Base-by-base conservation (phyloP, 805 yeast genomes). In the Metschnikowia corniflorae region DNA sequence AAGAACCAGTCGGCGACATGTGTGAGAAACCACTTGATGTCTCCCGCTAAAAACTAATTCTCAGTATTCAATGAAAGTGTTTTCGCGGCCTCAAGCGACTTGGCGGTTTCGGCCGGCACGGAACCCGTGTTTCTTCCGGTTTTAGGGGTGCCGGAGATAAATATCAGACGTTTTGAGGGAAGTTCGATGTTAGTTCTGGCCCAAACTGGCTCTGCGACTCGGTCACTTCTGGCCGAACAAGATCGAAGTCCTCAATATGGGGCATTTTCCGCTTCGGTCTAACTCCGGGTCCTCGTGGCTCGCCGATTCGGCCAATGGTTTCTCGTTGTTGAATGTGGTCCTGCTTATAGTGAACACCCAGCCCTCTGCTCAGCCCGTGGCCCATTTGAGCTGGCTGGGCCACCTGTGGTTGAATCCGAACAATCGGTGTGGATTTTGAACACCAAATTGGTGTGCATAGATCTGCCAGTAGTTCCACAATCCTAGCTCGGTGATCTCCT, bases 401-500 rank as follows among this genome's bases (percentile, higher is more conserved):
- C 83, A 78, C 7, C 84, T 83, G 52, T 77, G 82, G 45, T 78
- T 71, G 44, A 76, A 78, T 12, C 70, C 65, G 18, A 65, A 67
- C 37, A 73, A 53, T 37, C 84, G 58, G 50, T 77, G 77, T 3
- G 82, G 81, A 47, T 78, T 80, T 6, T 70, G 74, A 2, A 78
- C 80, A 7, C 82, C 82, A 50, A 55, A 74, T 48, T 69, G 64
- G 39, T 71, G 71, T 2, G 81, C 82, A 48, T 65, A 74, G 20
- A 65, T 57, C 10, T 69, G 60, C 84, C 84, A 78, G 49, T 74
- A 71, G 33, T 73, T 77, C 25, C 82, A 58, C 29, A 78, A 54
- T 5, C 75, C 58, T 1, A 80, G 77, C 47, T 78, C 83, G 15
- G 70, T 73, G 16, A 77, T 64, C 1, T 75, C 73, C 44, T 71